Evolutionary conservation across 257 asterid genomes (phyloP), one percentile per base, ranked within the genome.

Genomic region (Ballota nigra): DNA sequence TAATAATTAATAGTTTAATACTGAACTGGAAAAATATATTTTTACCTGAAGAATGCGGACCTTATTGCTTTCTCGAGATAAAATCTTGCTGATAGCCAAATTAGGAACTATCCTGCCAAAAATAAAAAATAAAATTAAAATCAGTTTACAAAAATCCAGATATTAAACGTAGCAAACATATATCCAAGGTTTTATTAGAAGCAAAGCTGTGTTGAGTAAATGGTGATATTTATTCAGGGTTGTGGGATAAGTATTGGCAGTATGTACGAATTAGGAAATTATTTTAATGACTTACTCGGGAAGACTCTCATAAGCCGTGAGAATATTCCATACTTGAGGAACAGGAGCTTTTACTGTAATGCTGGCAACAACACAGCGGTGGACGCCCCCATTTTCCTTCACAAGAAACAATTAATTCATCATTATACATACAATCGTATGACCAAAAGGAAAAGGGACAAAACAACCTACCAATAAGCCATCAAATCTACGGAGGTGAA

Each of bases 381-480:
- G 98, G 69, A 90, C 98, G 70, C 98, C 98, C 47, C 97, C 98
- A 71, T 93, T 83, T 89, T 93, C 98, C 98, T 92, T 81, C 82
- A 86, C 15, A 76, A 82, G 77, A 75, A 78, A 75, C 9, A 49
- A 72, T 20, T 47, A 47, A 79, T 51, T 1, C 6, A 4, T 63
- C 73, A 73, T 79, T 76, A 80, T 68, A 69, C 31, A 80, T 68
- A 69, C 31, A 58, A 55, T 41, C 15, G 5, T 12, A 11, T 12
- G 33, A 29, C 2, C 6, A 43, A 43, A 43, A 43, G 16, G 52
- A 19, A 33, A n/a, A n/a, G n/a, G n/a, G 6, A 69, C 6, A 26
- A 34, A 70, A 19, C 20, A 72, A 56, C 36, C 75, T 87, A 93
- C 98, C 97, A 94, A 77, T 83, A 91, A 84, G 78, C 96, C 99